These are phyloP conservation scores for Aspergillus carlsbadensis DNA, from an alignment of 495 filamentous ascomycete genomes.

Conservation along the genomic window DNA sequence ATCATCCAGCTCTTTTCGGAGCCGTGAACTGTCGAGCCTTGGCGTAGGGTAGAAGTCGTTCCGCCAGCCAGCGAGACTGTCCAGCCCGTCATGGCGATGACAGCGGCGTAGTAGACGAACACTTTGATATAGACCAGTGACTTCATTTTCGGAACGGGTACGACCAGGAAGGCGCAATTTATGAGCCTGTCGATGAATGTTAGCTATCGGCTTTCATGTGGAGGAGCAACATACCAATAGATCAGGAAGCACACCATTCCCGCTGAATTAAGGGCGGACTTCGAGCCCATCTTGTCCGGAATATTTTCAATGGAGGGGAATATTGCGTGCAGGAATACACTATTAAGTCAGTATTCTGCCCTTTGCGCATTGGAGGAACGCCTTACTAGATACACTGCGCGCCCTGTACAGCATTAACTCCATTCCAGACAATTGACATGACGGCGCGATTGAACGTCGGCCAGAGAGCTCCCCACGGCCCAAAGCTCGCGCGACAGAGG, in stretches of 20 bases:
- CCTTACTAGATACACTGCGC: slow-evolving; percentile 37
- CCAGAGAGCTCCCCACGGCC: slow-evolving; percentile 36
- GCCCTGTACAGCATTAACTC: slow-evolving; percentile 37
- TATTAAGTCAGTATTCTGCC: slow-evolving; percentile 4
- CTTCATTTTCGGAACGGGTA: slow-evolving; percentile 38
- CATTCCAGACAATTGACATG: slow-evolving; percentile 42
- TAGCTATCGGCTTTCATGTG: background rate
- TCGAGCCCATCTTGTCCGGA: slow-evolving; percentile 32
- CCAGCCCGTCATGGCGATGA: slow-evolving; percentile 36
- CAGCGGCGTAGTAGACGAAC: slow-evolving; percentile 29
- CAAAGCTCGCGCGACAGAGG: slow-evolving; percentile 35
- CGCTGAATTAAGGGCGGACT: slow-evolving; percentile 32
- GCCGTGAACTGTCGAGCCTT: slow-evolving; percentile 29
- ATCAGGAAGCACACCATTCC: slow-evolving; percentile 39
- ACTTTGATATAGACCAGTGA: slow-evolving; percentile 36
- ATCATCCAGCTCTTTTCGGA: slow-evolving; percentile 30
- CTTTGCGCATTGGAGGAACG: too few species aligned
- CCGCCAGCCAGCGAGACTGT: slow-evolving; percentile 30
- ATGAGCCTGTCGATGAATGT: slow-evolving; percentile 20
- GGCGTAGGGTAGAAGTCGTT: slow-evolving; percentile 20
- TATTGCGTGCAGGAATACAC: slow-evolving; percentile 37
- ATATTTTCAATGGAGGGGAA: slow-evolving; percentile 35
- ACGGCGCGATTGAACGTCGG: slow-evolving; percentile 39
- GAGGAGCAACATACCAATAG: slow-evolving; percentile 24
- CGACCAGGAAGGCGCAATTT: slow-evolving; percentile 34